phyloP scores from a whole-genome alignment of 1,139 yeast species.

The Suhomyces anneliseae region DNA sequence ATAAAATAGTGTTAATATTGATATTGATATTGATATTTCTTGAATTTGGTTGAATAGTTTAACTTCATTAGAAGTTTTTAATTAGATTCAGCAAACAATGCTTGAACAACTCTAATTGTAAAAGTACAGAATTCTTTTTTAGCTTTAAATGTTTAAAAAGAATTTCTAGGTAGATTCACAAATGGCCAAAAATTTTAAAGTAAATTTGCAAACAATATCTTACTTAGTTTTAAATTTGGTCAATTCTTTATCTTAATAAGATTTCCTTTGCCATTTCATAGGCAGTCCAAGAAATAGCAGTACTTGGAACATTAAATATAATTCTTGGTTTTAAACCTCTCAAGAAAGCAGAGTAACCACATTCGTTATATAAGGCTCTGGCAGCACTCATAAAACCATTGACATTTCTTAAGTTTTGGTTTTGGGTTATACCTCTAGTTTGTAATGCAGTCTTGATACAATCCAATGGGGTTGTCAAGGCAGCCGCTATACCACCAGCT shows the following conservation, averaged over 20 bases:
- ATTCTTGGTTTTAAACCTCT: slow-evolving; percentile 92
- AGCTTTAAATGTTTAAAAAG: no score
- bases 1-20: no score
- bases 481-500: slow-evolving; percentile 97
- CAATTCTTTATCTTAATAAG: slow-evolving; percentile 22
- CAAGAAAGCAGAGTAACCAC: slow-evolving; percentile 71
- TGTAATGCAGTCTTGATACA: slow-evolving; percentile 92
- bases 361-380: slow-evolving; percentile 58
- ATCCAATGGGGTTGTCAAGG: slow-evolving; percentile 92
- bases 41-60: no score
- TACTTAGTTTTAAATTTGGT: not conserved
- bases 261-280: slow-evolving; percentile 95
- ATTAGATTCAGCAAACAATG: no score
- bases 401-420: slow-evolving; percentile 54
- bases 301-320: slow-evolving; percentile 90
- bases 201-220: no score
- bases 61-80: no score
- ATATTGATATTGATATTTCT: no score
- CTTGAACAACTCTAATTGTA: no score
- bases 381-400: slow-evolving; percentile 76
- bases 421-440: slow-evolving; percentile 60
- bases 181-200: no score
- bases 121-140: no score
- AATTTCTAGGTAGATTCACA: no score
- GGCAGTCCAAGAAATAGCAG: slow-evolving; percentile 98